A percentile compares a stretch with the other conserved stretches of the same genome.
These are phyloP conservation scores for Aspergillus caelatus DNA, from an alignment of 2,329 filamentous ascomycete species.

Conservation along the genomic window DNA sequence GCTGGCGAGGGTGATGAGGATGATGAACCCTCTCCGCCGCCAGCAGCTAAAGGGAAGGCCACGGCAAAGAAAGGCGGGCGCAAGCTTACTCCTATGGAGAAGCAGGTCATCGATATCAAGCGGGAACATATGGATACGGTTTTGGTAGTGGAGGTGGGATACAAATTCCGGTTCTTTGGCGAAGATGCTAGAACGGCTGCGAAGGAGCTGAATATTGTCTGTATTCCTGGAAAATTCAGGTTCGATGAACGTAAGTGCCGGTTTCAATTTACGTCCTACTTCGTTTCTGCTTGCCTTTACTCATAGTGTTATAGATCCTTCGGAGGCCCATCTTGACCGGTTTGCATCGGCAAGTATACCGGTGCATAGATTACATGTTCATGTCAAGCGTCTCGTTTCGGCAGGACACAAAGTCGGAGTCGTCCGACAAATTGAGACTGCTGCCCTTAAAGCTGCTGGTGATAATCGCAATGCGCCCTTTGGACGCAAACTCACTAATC, in stretches of 20 bases:
- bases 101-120: constrained; percentile 93
- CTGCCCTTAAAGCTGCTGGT: constrained; percentile 90
- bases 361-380: constrained; percentile 85
- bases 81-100: constrained; percentile 93
- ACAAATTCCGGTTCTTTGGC: constrained; percentile 97
- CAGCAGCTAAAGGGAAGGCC: constrained; percentile 49
- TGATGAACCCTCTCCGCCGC: constrained; percentile 50
- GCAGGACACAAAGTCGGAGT: constrained; percentile 96
- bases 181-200: constrained; percentile 89
- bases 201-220: constrained; percentile 90
- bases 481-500: constrained; percentile 86
- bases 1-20: constrained; percentile 62
- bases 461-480: constrained; percentile 95
- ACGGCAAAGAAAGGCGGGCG: constrained; percentile 70
- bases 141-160: constrained; percentile 91
- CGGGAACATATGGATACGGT: constrained; percentile 85
- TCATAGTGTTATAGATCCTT: constrained; percentile 60
- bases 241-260: constrained; percentile 79
- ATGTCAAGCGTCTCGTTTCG: constrained; percentile 87
- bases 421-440: constrained; percentile 91
- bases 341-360: constrained; percentile 97
- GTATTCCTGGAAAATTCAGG: constrained; percentile 91
- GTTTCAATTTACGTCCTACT: not conserved
- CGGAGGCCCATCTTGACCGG: constrained; percentile 85
- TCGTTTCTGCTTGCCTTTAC: not conserved